Base-by-base conservation (phyloP, 257 asterid genomes). In the Solanum corneliomulleri region DNA sequence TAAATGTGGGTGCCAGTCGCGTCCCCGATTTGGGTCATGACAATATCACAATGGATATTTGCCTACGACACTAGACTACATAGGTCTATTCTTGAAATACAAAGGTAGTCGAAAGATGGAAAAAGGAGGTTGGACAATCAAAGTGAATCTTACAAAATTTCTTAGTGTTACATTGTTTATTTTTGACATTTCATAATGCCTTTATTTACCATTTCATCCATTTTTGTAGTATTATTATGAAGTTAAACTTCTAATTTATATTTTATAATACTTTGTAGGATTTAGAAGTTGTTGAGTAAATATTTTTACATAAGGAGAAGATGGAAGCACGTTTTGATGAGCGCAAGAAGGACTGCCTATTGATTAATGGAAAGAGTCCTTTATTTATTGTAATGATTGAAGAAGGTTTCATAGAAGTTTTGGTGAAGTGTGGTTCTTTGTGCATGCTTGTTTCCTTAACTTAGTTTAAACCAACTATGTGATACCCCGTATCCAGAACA, bases 321-420 rank as follows among this genome's bases (percentile, higher is more conserved):
- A 4, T 33, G 88, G 87, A 15, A 11, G 90, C 87, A 25, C 76
- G 88, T 8, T 23, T 7, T 66, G 88, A 37, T 8, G 75, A 83
- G 29, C 83, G 90, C 20, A 7, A 5, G 23, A 15, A 64, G 16
- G 47, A 29, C 6, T 68, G 89, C 70, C 64, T 21, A 41, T 64
- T 74, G 87, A 23, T 88, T 64, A 89, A 88, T 77, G 21, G 35
- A 29, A 84, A 83, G 37, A 66, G 10, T 33, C 37, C 37, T 31
- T 91, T 91, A 78, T 87, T 89, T 87, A 91, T 87, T 81, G 6
- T 89, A 75, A 37, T 91, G 87, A 31, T 31, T 31, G 31, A 31
- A 31, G 31, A 31, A 31, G 31, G 31, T 31, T 31, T 2, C 31
- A 4, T 9, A 60, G 29, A 21, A 23, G 14, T 60, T 60, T 3